Conservation (phyloP, 176 grass and related monocot species). For the Cenchrus americanus region DNA sequence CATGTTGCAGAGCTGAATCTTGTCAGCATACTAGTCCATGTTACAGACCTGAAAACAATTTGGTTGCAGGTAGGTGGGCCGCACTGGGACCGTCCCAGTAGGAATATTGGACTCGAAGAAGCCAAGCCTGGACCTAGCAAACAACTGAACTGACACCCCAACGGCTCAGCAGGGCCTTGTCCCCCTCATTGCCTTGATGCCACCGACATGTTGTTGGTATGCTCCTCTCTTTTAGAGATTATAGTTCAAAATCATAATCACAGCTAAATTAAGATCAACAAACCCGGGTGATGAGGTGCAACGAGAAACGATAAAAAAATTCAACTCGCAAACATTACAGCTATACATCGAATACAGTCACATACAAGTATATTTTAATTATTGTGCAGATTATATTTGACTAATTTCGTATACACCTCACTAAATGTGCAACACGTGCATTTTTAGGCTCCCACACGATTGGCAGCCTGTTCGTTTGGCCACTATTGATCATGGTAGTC, state of each 20-base stretch:
- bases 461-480: no score
- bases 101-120: conserved; percentile 88
- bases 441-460: conserved; percentile 77
- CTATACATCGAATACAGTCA: neutral
- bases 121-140: conserved; percentile 79
- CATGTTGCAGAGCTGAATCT: no score
- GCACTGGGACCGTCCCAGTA: conserved; percentile 92
- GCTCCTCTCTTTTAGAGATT: neutral
- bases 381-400: neutral
- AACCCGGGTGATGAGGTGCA: neutral
- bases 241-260: neutral
- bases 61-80: conserved; percentile 77
- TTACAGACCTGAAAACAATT: neutral
- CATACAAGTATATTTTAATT: neutral
- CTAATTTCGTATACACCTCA: neutral
- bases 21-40: neutral
- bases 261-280: neutral
- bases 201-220: conserved; percentile 95
- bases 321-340: neutral
- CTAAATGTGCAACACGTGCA: neutral
- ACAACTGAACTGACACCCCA: conserved; percentile 87
- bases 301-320: neutral
- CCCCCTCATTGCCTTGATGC: conserved; percentile 78
- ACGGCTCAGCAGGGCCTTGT: conserved; percentile 75
- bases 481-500: no score